Evolutionary conservation across 352 stramenopile species (phyloP).

Genomic region (Globisporangium acanthophoron): DNA sequence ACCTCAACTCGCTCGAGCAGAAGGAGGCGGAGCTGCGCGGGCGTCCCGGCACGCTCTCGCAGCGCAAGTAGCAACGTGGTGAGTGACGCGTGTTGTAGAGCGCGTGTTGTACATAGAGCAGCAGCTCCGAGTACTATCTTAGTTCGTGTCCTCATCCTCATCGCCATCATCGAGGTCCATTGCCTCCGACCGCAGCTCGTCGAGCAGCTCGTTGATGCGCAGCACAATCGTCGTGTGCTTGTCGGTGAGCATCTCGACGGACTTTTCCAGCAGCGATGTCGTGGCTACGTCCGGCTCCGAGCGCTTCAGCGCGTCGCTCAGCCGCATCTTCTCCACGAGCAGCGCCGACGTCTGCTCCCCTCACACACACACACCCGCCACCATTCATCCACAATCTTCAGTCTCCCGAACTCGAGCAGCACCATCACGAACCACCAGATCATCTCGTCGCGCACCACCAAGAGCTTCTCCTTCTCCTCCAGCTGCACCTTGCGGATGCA

Average conservation of each 20-base stretch:
- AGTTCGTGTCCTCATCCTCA: neutral
- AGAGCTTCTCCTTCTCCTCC: constrained; percentile 80
- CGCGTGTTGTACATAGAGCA: neutral
- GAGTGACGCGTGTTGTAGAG: no score
- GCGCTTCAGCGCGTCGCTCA: constrained; percentile 29
- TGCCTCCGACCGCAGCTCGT: constrained; percentile 56
- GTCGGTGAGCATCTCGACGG: constrained; percentile 36
- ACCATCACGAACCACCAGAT: neutral
- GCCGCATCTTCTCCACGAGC: constrained; percentile 78
- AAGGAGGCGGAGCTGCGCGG: constrained; percentile 58
- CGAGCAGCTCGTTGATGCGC: constrained; percentile 75
- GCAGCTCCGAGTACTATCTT: neutral
- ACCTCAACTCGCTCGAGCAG: constrained; percentile 38
- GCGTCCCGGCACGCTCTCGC: constrained; percentile 43
- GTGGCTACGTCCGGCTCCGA: constrained; percentile 40
- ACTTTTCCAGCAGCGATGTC: constrained; percentile 55
- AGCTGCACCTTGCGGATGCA: constrained; percentile 67
- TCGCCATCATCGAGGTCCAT: constrained; percentile 35
- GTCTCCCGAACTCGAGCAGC: neutral
- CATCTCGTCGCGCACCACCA: constrained; percentile 33
- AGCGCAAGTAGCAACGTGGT: constrained; percentile 2
- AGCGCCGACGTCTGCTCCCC: constrained; percentile 64
- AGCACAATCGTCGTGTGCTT: constrained; percentile 65
- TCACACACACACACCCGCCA: neutral
- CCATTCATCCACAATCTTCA: neutral